Conservation (phyloP, 352 stramenopile genomes). For the Phytophthora sp. region DNA sequence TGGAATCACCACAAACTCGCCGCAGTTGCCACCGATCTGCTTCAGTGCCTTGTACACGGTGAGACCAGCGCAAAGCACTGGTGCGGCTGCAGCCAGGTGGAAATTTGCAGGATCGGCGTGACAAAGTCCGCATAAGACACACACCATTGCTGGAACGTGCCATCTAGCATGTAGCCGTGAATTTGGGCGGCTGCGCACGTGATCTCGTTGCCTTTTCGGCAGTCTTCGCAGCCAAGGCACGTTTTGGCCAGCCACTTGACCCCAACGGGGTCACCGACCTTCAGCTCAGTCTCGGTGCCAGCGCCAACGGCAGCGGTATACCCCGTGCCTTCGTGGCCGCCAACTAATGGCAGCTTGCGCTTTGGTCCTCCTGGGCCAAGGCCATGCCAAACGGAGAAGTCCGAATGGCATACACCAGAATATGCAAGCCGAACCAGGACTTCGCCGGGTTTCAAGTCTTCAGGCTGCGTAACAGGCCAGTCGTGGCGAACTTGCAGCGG, state of each 20-base stretch:
- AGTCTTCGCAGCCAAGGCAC: slow-evolving; percentile 59
- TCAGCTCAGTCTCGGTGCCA: slow-evolving; percentile 45
- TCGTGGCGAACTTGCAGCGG: slow-evolving; percentile 53
- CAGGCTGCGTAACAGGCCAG: slow-evolving; percentile 52
- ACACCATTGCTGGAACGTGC: slow-evolving; percentile 63
- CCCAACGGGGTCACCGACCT: slow-evolving; percentile 53
- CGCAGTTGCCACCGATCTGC: slow-evolving; percentile 50
- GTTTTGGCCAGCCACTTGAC: slow-evolving; percentile 59
- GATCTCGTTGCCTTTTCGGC: slow-evolving; percentile 52
- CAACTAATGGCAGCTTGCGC: slow-evolving; percentile 51
- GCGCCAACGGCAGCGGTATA: slow-evolving; percentile 58
- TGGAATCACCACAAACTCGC: slow-evolving; percentile 61
- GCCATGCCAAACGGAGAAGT: slow-evolving; percentile 51
- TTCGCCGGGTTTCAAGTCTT: slow-evolving; percentile 49
- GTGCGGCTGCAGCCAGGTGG: slow-evolving; percentile 45
- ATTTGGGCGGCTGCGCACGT: slow-evolving; percentile 21
- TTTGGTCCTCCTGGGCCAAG: slow-evolving; percentile 34
- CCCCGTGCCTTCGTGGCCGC: slow-evolving; percentile 60
- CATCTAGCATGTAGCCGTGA: slow-evolving; percentile 40
- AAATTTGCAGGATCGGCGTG: slow-evolving; percentile 69
- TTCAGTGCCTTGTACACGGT: slow-evolving; percentile 87
- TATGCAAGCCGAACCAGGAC: slow-evolving; percentile 58
- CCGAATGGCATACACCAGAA: slow-evolving; percentile 55
- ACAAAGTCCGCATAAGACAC: slow-evolving; percentile 82
- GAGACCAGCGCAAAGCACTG: slow-evolving; percentile 87